phyloP scores from a whole-genome alignment of 805 yeast genomes.

The Wickerhamomyces chambardii region DNA sequence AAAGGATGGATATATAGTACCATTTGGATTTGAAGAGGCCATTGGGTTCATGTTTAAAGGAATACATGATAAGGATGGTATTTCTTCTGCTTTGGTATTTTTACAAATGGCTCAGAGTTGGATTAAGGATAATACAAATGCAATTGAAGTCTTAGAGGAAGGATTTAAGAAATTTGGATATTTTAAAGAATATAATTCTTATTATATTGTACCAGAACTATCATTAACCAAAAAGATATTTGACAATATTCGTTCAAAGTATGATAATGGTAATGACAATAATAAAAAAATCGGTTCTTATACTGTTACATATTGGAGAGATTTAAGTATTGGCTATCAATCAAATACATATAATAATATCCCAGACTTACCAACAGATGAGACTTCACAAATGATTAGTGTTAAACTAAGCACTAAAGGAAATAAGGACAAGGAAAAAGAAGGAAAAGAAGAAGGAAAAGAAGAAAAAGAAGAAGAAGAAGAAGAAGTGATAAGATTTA shows the following conservation, averaged over 20 bases:
- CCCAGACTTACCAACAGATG: conserved; percentile 66
- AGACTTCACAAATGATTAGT: conserved; percentile 82
- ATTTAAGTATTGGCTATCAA: conserved; percentile 76
- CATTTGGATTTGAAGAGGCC: conserved; percentile 94
- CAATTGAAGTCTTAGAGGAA: conserved; percentile 40
- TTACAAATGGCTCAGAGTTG: conserved; percentile 57
- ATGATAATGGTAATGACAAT: conserved; percentile 5
- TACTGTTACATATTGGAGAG: conserved; percentile 63
- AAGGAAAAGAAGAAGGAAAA: conserved; percentile 17
- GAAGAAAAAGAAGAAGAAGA: conserved; percentile 3
- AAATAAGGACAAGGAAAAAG: no score
- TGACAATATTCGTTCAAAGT: conserved; percentile 32
- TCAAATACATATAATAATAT: conserved; percentile 46
- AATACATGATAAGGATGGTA: conserved; percentile 90
- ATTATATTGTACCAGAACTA: conserved; percentile 58
- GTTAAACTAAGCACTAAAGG: conserved; percentile 28
- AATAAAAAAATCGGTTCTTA: conserved; percentile 52
- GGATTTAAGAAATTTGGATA: conserved; percentile 67
- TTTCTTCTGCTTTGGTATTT: conserved; percentile 71
- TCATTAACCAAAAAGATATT: conserved; percentile 46
- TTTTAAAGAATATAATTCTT: conserved; percentile 81
- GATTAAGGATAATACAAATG: conserved; percentile 27
- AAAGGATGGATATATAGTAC: conserved; percentile 53
- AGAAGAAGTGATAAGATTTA: conserved; percentile 50
- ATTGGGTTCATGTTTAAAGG: conserved; percentile 86